A percentile compares a stretch with the other conserved stretches of the same genome.
Evolutionary conservation across 1,284 basidiomycete genomes (phyloP).

Genomic region (Earliella scabrosa): DNA sequence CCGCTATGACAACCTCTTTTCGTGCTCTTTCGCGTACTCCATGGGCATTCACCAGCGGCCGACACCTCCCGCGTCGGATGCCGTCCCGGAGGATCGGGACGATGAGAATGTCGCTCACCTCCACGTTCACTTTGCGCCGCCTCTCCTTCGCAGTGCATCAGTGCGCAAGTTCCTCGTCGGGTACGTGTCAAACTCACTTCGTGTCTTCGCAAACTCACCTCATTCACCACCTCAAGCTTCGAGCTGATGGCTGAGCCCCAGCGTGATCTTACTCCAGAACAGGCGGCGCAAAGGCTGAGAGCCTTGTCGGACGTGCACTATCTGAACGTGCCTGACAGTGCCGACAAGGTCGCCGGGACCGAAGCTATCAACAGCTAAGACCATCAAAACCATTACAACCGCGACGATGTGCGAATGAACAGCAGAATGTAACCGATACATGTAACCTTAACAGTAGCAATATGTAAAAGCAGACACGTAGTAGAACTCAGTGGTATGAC

Average conservation of each 20-base stretch:
- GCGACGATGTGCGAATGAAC: not conserved
- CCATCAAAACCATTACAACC: no score
- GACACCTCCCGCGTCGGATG: slow-evolving; percentile 42
- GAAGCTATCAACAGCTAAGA: slow-evolving; percentile 16
- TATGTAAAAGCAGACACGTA: no score
- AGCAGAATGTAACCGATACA: not conserved
- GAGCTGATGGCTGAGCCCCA: slow-evolving; percentile 94
- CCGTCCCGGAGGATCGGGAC: slow-evolving; percentile 36
- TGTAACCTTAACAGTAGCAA: not conserved
- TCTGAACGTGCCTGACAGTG: slow-evolving; percentile 32
- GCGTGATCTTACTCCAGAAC: slow-evolving; percentile 90
- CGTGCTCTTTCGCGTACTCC: slow-evolving; percentile 92
- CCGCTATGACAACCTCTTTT: slow-evolving; percentile 87
- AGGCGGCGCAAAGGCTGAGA: slow-evolving; percentile 76
- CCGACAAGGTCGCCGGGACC: slow-evolving; percentile 6
- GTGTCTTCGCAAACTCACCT: not conserved
- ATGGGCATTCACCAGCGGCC: slow-evolving; percentile 93
- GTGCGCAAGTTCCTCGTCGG: slow-evolving; percentile 94
- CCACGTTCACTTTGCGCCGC: slow-evolving; percentile 91
- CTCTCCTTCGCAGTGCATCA: slow-evolving; percentile 80
- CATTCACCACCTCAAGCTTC: slow-evolving; percentile 58
- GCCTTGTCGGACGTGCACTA: slow-evolving; percentile 57
- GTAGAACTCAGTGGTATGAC: slow-evolving; percentile 33
- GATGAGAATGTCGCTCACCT: slow-evolving; percentile 74
- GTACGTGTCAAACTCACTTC: slow-evolving; percentile 45